Base-by-base conservation (phyloP, 768 basidiomycete species). In the Coprinopsis strossmayeri region DNA sequence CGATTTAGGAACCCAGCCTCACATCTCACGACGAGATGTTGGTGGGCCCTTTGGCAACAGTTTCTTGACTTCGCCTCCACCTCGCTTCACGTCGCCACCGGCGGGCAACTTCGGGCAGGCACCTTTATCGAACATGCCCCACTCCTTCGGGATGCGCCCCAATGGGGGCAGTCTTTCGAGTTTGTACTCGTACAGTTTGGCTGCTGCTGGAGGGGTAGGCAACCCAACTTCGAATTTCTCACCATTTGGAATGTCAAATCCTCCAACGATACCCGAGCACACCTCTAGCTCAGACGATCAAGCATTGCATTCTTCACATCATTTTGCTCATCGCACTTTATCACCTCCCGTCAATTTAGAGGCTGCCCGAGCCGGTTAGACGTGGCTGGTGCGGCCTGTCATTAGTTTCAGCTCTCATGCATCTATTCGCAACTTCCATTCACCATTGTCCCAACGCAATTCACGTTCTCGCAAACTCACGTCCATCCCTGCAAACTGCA, bases 311-410 rank as follows among this genome's bases (percentile, higher is more conserved):
- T n/a, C n/a, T n/a, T 56, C 65, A 48, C 48, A 51, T 38, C 65
- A 66, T 61, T 66, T 63, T 51, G 51, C 32, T 45, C 63, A 64
- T 60, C 58, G 55, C 54, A 59, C 57, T 50, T 61, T 63, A 50
- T 62, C 66, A 50, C 63, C 60, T 21, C 55, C 64, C 53, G 55
- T 57, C 59, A 62, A 52, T 54, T 64, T 76, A 76, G 74, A 76
- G 64, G 70, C 72, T 61, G 62, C 71, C 55, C 67, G 69, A 62
- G 72, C 69, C 57, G 63, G 68, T 54, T 73, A 64, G 70, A 55
- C 50, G 53, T 48, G 45, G 44, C 41, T 28, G 43, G 23, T 46
- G 46, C 48, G 40, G 24, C 55, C 37, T 45, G 48, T 46, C 51
- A 54, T 57, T 54, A 35, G 45, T 52, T 28, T 26, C 17, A 38